Evolutionary conservation across 805 yeast genomes (phyloP).

Genomic region (Hanseniaspora mollemarum): DNA sequence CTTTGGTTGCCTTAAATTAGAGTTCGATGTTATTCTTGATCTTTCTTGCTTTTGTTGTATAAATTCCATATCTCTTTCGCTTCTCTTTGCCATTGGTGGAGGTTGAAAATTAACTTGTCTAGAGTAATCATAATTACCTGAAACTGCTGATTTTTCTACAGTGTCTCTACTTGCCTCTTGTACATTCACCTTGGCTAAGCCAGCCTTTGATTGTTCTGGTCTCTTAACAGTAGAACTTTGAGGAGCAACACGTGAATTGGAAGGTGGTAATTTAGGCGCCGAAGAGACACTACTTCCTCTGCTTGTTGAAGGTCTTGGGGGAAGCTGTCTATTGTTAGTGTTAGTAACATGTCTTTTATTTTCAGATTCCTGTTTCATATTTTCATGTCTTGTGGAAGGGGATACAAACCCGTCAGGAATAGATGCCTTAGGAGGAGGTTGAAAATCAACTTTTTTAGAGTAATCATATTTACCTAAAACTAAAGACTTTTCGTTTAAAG

Average conservation of each 20-base stretch:
- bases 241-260: neutral
- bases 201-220: slow-evolving; percentile 22
- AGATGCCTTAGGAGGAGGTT: slow-evolving; percentile 10
- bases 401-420: slow-evolving; percentile 11
- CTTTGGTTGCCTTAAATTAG: neutral
- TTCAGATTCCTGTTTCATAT: slow-evolving; percentile 3
- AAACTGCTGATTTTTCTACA: slow-evolving; percentile 27
- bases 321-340: neutral
- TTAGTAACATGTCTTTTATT: slow-evolving; percentile 2
- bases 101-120: slow-evolving; percentile 33
- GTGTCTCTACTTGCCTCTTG: slow-evolving; percentile 25
- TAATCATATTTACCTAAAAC: slow-evolving; percentile 9
- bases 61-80: slow-evolving; percentile 14
- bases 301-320: neutral
- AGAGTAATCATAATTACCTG: slow-evolving; percentile 30
- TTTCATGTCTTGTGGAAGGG: neutral
- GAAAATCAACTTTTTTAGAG: neutral
- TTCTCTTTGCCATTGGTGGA: slow-evolving; percentile 29
- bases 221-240: neutral
- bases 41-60: slow-evolving; percentile 2
- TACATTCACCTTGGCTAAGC: too few species aligned
- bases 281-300: neutral
- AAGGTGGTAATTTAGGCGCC: neutral
- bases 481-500: neutral
- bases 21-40: neutral